Percentiles rank a stretch among this genome's conserved stretches.
phyloP scores from a whole-genome alignment of 768 basidiomycete genomes.

The Tylopilus felleus region DNA sequence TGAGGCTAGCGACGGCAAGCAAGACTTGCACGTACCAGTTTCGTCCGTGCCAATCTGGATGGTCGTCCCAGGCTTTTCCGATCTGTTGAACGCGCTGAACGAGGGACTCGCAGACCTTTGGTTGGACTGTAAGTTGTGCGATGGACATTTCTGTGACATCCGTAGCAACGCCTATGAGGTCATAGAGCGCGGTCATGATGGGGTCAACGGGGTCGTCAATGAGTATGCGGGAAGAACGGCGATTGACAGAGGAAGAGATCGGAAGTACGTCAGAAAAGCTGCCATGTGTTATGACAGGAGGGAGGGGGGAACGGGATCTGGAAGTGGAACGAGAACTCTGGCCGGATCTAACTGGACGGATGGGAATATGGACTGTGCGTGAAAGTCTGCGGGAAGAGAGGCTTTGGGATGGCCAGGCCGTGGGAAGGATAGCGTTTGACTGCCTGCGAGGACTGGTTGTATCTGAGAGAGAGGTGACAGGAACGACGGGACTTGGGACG shows the following conservation, averaged over 20 bases:
- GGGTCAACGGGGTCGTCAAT: conserved; percentile 85
- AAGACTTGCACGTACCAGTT: conserved; percentile 98
- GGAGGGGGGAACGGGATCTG: conserved; percentile 90
- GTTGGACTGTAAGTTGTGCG: conserved; percentile 77
- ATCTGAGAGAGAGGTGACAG: conserved; percentile 60
- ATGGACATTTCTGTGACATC: conserved; percentile 91
- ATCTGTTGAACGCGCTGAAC: conserved; percentile 90
- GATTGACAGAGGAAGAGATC: conserved; percentile 50
- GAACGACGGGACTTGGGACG: conserved; percentile 59
- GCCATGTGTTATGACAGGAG: conserved; percentile 59
- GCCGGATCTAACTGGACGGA: conserved; percentile 62
- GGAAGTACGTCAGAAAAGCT: conserved; percentile 58
- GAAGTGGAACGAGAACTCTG: conserved; percentile 93
- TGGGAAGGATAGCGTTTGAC: conserved; percentile 43
- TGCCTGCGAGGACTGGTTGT: conserved; percentile 64
- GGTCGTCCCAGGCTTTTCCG: conserved; percentile 95
- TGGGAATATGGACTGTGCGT: conserved; percentile 75
- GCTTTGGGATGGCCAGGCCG: conserved; percentile 54
- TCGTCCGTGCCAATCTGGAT: conserved; percentile 96
- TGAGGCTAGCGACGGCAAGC: conserved; percentile 91
- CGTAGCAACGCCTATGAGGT: conserved; percentile 88
- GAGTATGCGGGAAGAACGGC: conserved; percentile 77
- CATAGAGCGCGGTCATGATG: conserved; percentile 87
- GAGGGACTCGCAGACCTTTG: conserved; percentile 80
- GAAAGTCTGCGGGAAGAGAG: conserved; percentile 77